These are phyloP conservation scores for Peronospora farinosa DNA, from an alignment of 352 stramenopile genomes.

Conservation along the genomic window DNA sequence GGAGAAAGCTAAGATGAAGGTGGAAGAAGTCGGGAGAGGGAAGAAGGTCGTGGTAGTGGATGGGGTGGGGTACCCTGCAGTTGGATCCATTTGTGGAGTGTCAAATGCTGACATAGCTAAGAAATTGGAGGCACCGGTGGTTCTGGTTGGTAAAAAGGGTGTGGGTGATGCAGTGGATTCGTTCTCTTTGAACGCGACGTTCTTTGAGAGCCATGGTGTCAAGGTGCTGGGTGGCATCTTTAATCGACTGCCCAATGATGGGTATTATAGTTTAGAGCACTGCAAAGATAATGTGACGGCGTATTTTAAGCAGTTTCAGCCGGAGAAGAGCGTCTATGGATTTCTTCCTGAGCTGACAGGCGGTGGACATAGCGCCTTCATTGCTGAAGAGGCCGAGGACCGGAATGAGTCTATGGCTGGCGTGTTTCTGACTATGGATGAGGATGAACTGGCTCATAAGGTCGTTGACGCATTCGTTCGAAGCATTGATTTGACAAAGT, in stretches of 20 bases:
- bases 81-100: conserved; percentile 76
- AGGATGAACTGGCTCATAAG: conserved; percentile 25
- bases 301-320: conserved; percentile 88
- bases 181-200: conserved; percentile 95
- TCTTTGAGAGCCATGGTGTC: conserved; percentile 89
- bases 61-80: conserved; percentile 94
- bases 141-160: conserved; percentile 93
- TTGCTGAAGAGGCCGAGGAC: conserved; percentile 17
- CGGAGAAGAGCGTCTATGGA: conserved; percentile 64
- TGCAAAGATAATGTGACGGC: conserved; percentile 82
- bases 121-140: conserved; percentile 67
- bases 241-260: conserved; percentile 89
- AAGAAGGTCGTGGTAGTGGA: conserved; percentile 94
- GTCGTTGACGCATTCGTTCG: conserved; percentile 39
- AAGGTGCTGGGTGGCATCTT: conserved; percentile 95
- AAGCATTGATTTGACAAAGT: conserved; percentile 31
- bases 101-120: conserved; percentile 69
- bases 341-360: conserved; percentile 75
- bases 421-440: conserved; percentile 27
- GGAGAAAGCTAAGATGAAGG: conserved; percentile 67
- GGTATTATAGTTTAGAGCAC: conserved; percentile 93
- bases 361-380: conserved; percentile 14
- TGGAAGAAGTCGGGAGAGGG: conserved; percentile 78
- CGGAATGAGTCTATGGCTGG: conserved; percentile 12
- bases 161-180: conserved; percentile 96